phyloP scores from a whole-genome alignment of 352 stramenopile genomes.

The Phytophthora sp. region DNA sequence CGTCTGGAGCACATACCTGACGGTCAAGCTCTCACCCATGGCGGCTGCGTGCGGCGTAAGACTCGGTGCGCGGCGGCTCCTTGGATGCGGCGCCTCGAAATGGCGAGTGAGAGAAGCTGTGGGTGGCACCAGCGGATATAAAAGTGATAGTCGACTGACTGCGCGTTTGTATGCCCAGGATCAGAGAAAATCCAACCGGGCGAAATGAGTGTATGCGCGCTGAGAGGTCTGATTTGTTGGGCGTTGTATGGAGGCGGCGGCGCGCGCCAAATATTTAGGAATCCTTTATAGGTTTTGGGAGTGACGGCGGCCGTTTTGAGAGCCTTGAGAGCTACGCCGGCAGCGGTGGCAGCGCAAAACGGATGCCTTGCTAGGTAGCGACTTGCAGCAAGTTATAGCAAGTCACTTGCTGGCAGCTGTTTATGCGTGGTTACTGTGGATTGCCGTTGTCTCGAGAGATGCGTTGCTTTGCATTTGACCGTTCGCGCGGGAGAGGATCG shows the following conservation, averaged over 20 bases:
- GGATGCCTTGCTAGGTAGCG: not conserved
- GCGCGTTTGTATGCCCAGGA: conserved; percentile 12
- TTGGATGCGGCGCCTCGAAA: not conserved
- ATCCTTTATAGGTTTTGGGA: conserved; percentile 1
- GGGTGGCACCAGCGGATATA: conserved; percentile 7
- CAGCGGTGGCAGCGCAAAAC: conserved; percentile 1
- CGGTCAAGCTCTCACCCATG: conserved; percentile 56
- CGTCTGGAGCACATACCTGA: conserved; percentile 42
- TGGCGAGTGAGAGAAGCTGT: conserved; percentile 13
- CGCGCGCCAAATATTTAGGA: not conserved
- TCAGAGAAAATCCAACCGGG: conserved; percentile 22
- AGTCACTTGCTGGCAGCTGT: too few species aligned
- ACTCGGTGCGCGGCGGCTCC: not conserved
- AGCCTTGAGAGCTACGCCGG: not conserved
- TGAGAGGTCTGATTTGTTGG: conserved; percentile 30
- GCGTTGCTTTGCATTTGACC: not conserved
- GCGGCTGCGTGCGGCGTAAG: not conserved
- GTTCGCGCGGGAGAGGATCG: conserved; percentile 5
- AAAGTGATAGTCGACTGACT: conserved; percentile 32
- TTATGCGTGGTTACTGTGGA: not conserved
- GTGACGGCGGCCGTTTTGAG: conserved; percentile 1
- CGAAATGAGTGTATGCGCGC: conserved; percentile 8
- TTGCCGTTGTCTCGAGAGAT: not conserved
- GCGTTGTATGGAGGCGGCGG: not conserved
- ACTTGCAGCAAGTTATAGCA: too few species aligned